Evolutionary conservation across 2,329 filamentous ascomycete genomes (phyloP).

Genomic region (Cyclaneusma minus): DNA sequence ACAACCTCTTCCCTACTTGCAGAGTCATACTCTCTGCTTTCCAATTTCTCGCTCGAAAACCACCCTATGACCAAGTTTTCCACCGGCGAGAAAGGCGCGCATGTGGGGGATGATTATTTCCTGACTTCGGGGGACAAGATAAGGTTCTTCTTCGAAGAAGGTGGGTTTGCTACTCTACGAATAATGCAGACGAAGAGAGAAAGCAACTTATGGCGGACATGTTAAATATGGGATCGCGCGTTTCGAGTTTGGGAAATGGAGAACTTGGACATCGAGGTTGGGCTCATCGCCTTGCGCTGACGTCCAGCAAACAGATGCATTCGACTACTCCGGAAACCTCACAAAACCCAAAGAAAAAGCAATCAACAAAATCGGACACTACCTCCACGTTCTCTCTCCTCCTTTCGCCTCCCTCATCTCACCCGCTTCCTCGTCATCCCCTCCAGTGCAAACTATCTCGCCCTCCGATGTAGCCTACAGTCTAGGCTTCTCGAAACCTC

Average conservation of each 20-base stretch:
- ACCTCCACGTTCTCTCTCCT: constrained; percentile 52
- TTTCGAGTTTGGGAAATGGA: too few relatives aligned
- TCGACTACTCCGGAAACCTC: constrained; percentile 48
- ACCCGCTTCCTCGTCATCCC: constrained; percentile 21
- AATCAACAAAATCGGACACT: constrained; percentile 82
- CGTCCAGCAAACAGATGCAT: constrained; percentile 71
- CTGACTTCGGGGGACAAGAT: constrained; percentile 79
- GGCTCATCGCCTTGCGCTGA: too few relatives aligned
- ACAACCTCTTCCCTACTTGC: constrained; percentile 54
- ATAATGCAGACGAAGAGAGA: too few relatives aligned
- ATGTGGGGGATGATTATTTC: constrained; percentile 94
- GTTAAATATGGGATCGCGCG: too few relatives aligned
- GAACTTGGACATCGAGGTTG: background rate
- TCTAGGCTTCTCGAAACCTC: constrained; percentile 30
- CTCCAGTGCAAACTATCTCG: constrained; percentile 3
- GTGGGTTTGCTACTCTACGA: constrained; percentile 17
- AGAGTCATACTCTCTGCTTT: constrained; percentile 62
- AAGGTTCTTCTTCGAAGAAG: constrained; percentile 92
- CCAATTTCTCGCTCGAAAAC: constrained; percentile 58
- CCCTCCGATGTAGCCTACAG: constrained; percentile 28
- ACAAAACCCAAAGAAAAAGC: constrained; percentile 67
- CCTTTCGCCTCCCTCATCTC: constrained; percentile 44
- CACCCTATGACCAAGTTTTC: constrained; percentile 93
- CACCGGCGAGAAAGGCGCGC: constrained; percentile 56
- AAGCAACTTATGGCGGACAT: too few relatives aligned